Percentiles rank a stretch among this genome's conserved stretches.
These are phyloP conservation scores for Guadua angustifolia DNA, from an alignment of 176 grass and related monocot species.

Conservation along the genomic window DNA sequence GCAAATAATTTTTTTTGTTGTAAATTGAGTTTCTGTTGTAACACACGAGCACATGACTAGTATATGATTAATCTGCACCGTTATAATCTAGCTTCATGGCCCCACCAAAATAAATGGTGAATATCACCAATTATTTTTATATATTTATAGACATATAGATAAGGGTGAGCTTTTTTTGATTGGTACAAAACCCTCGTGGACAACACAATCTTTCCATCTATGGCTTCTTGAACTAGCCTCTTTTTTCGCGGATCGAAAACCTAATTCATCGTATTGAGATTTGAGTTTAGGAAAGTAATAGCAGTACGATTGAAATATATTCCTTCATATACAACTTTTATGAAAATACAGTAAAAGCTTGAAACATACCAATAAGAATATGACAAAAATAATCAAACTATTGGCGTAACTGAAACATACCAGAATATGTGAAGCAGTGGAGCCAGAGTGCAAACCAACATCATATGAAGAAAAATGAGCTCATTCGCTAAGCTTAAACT, in stretches of 20 bases:
- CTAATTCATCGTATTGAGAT: constrained; percentile 38
- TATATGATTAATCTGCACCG: too few species aligned
- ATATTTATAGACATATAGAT: too few species aligned
- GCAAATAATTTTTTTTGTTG: too few species aligned
- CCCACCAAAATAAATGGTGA: too few species aligned
- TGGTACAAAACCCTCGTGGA: constrained; percentile 98
- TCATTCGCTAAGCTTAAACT: constrained; percentile 99
- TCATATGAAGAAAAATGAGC: constrained; percentile 84
- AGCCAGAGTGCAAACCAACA: constrained; percentile 88
- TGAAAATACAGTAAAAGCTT: too few species aligned
- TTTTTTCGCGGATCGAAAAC: constrained; percentile 88
- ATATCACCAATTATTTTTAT: too few species aligned
- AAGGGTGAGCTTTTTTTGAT: constrained; percentile 84
- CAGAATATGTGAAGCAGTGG: constrained; percentile 90
- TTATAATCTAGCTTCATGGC: too few species aligned
- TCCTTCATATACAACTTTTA: too few species aligned
- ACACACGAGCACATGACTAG: too few species aligned
- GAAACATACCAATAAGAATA: constrained; percentile 4
- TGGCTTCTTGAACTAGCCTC: constrained; percentile 89
- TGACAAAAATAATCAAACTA: constrained; percentile 34
- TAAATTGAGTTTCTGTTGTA: too few species aligned
- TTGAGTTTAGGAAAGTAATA: too few species aligned
- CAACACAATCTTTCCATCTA: constrained; percentile 92
- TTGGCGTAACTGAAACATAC: constrained; percentile 45
- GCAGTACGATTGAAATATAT: too few species aligned